Base-by-base conservation (phyloP, 1,284 basidiomycete genomes). In the Coriolopsis trogii region DNA sequence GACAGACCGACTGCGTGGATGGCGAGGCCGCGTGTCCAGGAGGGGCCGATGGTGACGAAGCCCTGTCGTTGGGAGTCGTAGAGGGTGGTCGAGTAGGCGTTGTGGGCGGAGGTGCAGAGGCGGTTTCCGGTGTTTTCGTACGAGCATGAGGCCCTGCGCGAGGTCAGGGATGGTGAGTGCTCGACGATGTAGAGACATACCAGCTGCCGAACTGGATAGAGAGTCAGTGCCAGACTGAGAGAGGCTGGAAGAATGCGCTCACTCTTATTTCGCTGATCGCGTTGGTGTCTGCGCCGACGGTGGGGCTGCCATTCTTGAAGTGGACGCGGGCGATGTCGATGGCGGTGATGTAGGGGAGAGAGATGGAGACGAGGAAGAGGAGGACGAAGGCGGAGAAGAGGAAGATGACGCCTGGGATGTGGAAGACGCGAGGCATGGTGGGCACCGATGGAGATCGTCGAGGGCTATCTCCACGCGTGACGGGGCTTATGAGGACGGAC, bases 1-100 rank as follows among this genome's bases (percentile, higher is more conserved):
- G 25, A 72, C 79, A 45, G 56, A 88, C 88, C 87, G 49, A 89
- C 80, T 20, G 87, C 87, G 60, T 89, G 87, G 21, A 89, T 74
- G 4, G 82, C 85, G 5, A 91, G 77, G 5, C 87, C 88, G 40
- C 81, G 79, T 10, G 88, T 91, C 84, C 86, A 89, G 4, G 81
- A 78, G 0, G 79, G 62, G 4, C 72, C 74, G 53, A 86, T 78
- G 49, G 65, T 71, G 16, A 80, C 72, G 18, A 61, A 57, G 58
- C 67, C 55, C 23, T 62, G 69, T 40, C 63, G 66, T 16, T 60
- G 60, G n/a, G 65, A 34, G 57, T 72, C 74, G 28, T 64, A 61
- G 55, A 84, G 60, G 16, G 67, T 64, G 29, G 83, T 61, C 34
- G 70, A 67, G 65, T 90, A 89, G 15, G 75, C 86, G 59, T 80